Percentiles rank a stretch among this genome's conserved stretches.
phyloP scores from a whole-genome alignment of 495 filamentous ascomycete genomes.

The Daldinia vernicosa region DNA sequence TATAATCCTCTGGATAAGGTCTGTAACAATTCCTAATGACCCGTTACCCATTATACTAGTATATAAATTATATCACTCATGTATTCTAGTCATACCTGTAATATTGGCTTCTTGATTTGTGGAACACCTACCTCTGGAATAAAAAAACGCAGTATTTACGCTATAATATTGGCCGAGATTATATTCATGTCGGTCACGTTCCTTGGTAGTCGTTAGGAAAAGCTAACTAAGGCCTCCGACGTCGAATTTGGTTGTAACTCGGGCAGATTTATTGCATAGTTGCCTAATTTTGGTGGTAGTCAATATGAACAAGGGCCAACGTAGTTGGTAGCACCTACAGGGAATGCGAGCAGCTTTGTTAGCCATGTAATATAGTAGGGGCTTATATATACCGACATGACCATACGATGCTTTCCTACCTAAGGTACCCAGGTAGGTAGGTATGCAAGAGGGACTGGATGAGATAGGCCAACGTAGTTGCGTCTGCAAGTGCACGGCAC shows the following conservation, averaged over 20 bases:
- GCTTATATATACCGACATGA: conserved; percentile 16
- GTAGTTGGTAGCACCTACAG: conserved; percentile 19
- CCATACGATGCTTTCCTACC: conserved; percentile 24
- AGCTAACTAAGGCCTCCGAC: conserved; percentile 3
- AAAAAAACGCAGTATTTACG: neutral
- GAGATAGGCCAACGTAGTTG: conserved; percentile 28
- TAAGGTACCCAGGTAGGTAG: too few species aligned
- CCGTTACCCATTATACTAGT: conserved; percentile 6
- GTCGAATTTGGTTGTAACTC: conserved; percentile 18
- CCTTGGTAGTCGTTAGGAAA: neutral
- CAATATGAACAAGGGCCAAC: conserved; percentile 15
- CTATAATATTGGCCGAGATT: neutral
- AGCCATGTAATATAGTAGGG: conserved; percentile 19
- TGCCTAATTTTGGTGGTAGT: conserved; percentile 15
- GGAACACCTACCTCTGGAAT: neutral
- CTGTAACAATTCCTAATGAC: conserved; percentile 20
- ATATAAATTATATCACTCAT: neutral
- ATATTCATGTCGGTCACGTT: neutral
- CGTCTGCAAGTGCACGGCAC: conserved; percentile 31
- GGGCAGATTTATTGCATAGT: conserved; percentile 6
- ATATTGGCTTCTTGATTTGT: conserved; percentile 6
- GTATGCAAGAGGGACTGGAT: conserved; percentile 23
- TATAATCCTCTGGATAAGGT: neutral
- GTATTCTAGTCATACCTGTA: neutral
- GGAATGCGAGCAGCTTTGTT: conserved; percentile 10